A percentile compares a stretch with the other conserved stretches of the same genome.
Conservation (phyloP, 2,329 filamentous ascomycete genomes). For the Scytalidium sp. region DNA sequence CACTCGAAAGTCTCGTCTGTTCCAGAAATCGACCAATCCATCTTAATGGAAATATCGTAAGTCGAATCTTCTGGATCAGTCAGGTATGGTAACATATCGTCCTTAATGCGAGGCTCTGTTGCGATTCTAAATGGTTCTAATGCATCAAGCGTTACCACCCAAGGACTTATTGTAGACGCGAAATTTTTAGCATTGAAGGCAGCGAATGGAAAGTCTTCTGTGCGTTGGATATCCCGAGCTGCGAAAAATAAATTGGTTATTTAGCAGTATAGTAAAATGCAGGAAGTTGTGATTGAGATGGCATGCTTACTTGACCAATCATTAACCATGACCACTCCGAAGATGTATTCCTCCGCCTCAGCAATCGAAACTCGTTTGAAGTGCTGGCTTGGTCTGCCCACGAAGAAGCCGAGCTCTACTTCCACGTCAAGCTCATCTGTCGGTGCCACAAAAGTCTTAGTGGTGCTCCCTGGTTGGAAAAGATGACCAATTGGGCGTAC, state of each 20-base stretch:
- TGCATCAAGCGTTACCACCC: constrained; percentile 58
- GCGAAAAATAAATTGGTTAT: too few relatives aligned
- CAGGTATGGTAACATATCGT: not conserved
- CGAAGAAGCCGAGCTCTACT: constrained; percentile 9
- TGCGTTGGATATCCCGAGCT: constrained; percentile 53
- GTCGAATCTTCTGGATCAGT: too few relatives aligned
- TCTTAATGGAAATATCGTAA: too few relatives aligned
- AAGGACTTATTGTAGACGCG: constrained; percentile 47
- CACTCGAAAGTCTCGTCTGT: too few relatives aligned
- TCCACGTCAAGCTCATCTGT: constrained; percentile 29
- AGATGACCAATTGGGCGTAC: constrained; percentile 44
- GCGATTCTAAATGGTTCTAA: constrained; percentile 46
- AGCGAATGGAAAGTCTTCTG: not conserved
- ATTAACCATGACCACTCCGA: constrained; percentile 58
- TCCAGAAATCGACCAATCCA: too few relatives aligned
- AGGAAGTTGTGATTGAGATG: too few relatives aligned
- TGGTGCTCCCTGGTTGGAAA: constrained; percentile 5
- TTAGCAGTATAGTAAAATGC: too few relatives aligned
- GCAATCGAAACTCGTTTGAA: constrained; percentile 49
- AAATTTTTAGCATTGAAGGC: not conserved
- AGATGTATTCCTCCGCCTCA: constrained; percentile 54
- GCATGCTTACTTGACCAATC: constrained; percentile 46
- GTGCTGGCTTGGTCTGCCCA: constrained; percentile 43
- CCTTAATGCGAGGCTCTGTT: not conserved
- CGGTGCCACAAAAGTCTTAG: constrained; percentile 14